phyloP scores from a whole-genome alignment of 768 basidiomycete genomes.

The Stropharia rugosoannulata region DNA sequence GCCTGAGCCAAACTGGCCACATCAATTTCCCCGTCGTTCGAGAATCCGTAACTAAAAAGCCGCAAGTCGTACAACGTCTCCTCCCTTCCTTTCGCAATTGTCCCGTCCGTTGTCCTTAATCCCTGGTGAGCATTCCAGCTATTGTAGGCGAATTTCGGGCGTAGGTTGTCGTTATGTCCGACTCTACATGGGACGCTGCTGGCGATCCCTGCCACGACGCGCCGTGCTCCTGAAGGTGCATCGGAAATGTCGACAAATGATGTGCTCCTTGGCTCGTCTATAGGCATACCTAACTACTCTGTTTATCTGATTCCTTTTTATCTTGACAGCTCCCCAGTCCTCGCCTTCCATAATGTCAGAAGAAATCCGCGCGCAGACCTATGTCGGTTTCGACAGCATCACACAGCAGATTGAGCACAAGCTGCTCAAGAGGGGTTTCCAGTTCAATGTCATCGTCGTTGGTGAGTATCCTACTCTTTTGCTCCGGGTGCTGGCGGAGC shows the following conservation, averaged over 20 bases:
- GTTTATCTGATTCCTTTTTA: neutral
- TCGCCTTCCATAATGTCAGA: constrained; percentile 23
- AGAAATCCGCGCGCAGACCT: constrained; percentile 89
- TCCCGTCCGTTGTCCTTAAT: neutral
- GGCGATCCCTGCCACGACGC: neutral
- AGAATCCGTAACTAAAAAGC: constrained; percentile 8
- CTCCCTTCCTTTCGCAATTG: neutral
- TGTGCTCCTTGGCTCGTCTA: neutral
- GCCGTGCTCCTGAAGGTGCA: neutral
- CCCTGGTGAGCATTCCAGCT: constrained; percentile 1
- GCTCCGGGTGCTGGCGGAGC: too few relatives aligned
- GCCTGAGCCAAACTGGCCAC: constrained; percentile 5
- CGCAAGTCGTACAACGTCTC: neutral
- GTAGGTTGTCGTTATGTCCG: neutral
- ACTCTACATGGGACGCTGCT: neutral
- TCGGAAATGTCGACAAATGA: neutral
- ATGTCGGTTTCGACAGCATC: constrained; percentile 98
- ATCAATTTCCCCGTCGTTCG: constrained; percentile 12
- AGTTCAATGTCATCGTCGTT: constrained; percentile 98
- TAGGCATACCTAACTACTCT: neutral
- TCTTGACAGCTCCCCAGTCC: neutral
- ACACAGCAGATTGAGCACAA: constrained; percentile 98
- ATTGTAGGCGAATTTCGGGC: neutral
- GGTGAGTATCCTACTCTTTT: constrained; percentile 52
- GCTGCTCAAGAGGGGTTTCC: constrained; percentile 97